A percentile compares a stretch with the other conserved stretches of the same genome.
Evolutionary conservation across 345 rosid genomes (phyloP).

Genomic region (Capsella bursapastoris): DNA sequence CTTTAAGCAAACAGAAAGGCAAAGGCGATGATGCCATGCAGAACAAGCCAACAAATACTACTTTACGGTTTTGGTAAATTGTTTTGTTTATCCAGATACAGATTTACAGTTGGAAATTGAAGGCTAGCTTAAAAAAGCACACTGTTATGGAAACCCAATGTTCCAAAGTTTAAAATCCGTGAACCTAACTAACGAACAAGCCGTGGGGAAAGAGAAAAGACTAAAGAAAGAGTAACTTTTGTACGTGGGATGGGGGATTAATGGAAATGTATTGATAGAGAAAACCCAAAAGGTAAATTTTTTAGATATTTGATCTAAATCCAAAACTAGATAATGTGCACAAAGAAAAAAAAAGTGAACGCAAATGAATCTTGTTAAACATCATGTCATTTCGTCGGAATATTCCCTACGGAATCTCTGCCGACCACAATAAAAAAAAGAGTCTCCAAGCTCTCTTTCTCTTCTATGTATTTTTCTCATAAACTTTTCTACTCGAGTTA

Average conservation of each 20-base stretch:
- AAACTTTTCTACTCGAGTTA: neutral
- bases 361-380: conserved; percentile 37
- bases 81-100: neutral
- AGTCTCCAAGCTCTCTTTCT: neutral
- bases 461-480: neutral
- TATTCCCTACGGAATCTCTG: conserved; percentile 19
- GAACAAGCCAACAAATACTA: neutral
- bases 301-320: conserved; percentile 24
- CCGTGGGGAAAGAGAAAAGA: conserved; percentile 22
- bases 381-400: conserved; percentile 14
- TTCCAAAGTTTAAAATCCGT: conserved; percentile 1
- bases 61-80: neutral
- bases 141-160: conserved; percentile 8
- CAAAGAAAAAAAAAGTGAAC: neutral
- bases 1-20: conserved; percentile 19
- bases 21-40: neutral
- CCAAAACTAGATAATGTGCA: conserved; percentile 32
- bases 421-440: conserved; percentile 18
- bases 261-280: conserved; percentile 22
- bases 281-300: conserved; percentile 20
- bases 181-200: conserved; percentile 17
- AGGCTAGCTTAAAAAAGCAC: neutral
- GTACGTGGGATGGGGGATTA: neutral
- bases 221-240: conserved; percentile 3
- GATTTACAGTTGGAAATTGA: conserved; percentile 9